These are phyloP conservation scores for Beauveria sp. DNA, from an alignment of 2,329 filamentous ascomycete species.

Conservation along the genomic window DNA sequence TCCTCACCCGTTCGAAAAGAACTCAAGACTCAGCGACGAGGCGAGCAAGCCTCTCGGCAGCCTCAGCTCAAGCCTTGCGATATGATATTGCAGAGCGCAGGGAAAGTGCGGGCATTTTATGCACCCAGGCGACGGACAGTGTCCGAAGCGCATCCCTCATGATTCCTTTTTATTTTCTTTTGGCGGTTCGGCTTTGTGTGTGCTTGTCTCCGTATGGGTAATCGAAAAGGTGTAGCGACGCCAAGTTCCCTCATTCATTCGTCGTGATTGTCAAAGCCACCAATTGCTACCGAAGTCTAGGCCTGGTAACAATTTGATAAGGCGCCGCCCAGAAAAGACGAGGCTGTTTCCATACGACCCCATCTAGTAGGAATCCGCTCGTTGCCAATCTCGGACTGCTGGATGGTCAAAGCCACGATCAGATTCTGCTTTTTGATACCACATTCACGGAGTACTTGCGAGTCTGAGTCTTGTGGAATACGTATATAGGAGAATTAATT, in stretches of 20 bases:
- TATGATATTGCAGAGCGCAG: background rate
- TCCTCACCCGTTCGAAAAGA: constrained; percentile 2
- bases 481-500: too few relatives aligned
- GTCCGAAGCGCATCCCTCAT: background rate
- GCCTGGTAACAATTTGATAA: background rate
- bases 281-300: background rate
- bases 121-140: background rate
- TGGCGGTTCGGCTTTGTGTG: background rate
- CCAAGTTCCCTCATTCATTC: background rate
- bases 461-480: background rate
- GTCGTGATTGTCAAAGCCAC: background rate
- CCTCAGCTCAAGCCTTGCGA: constrained; percentile 6
- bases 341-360: constrained; percentile 5
- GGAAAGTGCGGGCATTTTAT: background rate
- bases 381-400: background rate
- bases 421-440: background rate
- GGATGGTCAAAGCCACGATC: background rate
- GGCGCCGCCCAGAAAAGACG: background rate
- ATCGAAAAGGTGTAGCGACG: background rate
- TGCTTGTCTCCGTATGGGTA: too few relatives aligned
- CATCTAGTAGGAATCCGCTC: background rate
- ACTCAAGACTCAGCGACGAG: background rate
- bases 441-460: too few relatives aligned
- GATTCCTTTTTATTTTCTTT: background rate
- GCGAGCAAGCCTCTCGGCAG: background rate